Percentiles rank a stretch among this genome's conserved stretches.
These are phyloP conservation scores for Phaffia tasmanica DNA, from an alignment of 768 basidiomycete species.

Conservation along the genomic window DNA sequence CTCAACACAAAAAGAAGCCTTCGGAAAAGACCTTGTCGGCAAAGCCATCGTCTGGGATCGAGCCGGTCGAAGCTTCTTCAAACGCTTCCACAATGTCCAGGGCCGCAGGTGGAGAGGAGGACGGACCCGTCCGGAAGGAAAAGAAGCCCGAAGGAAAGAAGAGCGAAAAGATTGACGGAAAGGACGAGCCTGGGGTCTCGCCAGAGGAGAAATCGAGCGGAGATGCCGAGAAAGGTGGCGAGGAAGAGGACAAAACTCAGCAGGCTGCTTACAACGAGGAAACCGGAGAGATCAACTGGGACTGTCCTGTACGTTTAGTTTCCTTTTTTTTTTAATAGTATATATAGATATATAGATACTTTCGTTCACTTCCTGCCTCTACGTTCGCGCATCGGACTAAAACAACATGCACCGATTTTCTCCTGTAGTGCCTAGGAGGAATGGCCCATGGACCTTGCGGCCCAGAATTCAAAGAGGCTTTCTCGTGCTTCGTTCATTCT, in stretches of 20 bases:
- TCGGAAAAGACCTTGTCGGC: too few relatives aligned
- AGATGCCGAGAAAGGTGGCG: slow-evolving; percentile 24
- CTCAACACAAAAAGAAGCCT: too few relatives aligned
- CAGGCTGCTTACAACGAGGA: slow-evolving; percentile 77
- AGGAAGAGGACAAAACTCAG: slow-evolving; percentile 1
- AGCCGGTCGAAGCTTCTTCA: too few relatives aligned
- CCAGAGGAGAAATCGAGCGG: slow-evolving; percentile 28
- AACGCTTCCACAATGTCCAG: too few relatives aligned
- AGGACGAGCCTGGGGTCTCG: slow-evolving; percentile 12
- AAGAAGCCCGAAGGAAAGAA: neutral
- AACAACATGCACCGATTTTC: neutral
- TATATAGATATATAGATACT: too few relatives aligned
- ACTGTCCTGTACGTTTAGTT: slow-evolving; percentile 54
- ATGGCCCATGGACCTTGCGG: slow-evolving; percentile 95
- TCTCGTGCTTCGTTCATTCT: slow-evolving; percentile 90
- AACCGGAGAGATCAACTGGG: slow-evolving; percentile 99
- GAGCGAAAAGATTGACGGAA: too few relatives aligned
- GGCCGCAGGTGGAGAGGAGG: too few relatives aligned
- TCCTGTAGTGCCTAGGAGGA: slow-evolving; percentile 66
- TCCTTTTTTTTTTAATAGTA: neutral
- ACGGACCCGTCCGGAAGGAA: too few relatives aligned
- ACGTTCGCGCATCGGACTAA: too few relatives aligned
- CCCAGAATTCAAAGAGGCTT: slow-evolving; percentile 80
- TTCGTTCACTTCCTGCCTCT: neutral
- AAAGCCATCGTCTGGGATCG: too few relatives aligned